Percentiles rank a stretch among this genome's conserved stretches.
These are phyloP conservation scores for Canna indica DNA, from an alignment of 176 grass and related monocot genomes.

Conservation along the genomic window DNA sequence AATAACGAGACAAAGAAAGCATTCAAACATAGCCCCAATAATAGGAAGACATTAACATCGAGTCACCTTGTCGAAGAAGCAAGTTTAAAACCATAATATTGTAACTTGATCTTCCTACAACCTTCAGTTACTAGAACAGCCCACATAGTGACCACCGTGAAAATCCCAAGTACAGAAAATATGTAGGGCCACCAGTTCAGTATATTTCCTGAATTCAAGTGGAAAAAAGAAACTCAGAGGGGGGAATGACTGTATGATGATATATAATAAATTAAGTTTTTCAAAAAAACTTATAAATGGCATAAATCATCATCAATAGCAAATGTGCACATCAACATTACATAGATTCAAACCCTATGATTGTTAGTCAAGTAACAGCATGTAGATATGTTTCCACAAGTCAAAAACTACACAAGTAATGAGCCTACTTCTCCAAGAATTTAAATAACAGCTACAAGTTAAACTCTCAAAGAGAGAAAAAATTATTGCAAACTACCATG, in stretches of 20 bases:
- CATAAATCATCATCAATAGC: background rate
- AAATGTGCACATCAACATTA: too few relatives aligned
- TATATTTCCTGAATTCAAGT: slow-evolving; percentile 49
- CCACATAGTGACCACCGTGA: slow-evolving; percentile 80
- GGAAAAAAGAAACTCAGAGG: too few relatives aligned
- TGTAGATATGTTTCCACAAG: background rate
- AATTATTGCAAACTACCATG: too few relatives aligned
- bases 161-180: slow-evolving; percentile 59
- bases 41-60: slow-evolving; percentile 20
- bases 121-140: slow-evolving; percentile 90
- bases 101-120: slow-evolving; percentile 95
- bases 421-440: background rate
- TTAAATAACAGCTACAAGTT: background rate
- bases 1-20: background rate
- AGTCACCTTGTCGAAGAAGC: slow-evolving; percentile 65
- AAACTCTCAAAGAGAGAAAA: too few relatives aligned
- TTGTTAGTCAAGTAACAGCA: background rate
- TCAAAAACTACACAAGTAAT: background rate
- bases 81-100: slow-evolving; percentile 91
- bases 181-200: slow-evolving; percentile 61
- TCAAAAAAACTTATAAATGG: too few relatives aligned
- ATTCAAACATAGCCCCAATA: background rate
- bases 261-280: background rate
- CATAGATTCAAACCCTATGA: background rate
- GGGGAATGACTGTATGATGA: background rate